A percentile compares a stretch with the other conserved stretches of the same genome.
These are phyloP conservation scores for Corymbia citriodora DNA, from an alignment of 441 rosid genomes.

Conservation along the genomic window DNA sequence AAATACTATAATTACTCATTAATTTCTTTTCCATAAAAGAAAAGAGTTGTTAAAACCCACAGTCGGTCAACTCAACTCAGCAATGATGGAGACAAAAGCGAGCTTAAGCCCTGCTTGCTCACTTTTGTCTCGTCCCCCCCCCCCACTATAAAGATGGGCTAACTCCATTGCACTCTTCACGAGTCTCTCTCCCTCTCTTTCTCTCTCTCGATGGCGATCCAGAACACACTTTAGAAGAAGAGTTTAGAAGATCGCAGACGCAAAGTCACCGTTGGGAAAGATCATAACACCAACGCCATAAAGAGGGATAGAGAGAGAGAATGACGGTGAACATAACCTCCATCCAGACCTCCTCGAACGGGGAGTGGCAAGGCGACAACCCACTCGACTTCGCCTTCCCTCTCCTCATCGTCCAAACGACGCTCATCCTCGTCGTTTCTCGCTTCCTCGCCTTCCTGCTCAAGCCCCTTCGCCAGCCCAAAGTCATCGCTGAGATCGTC, in stretches of 20 bases:
- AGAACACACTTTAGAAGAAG: neutral
- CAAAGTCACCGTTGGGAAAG: neutral
- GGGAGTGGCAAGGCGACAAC: constrained; percentile 69
- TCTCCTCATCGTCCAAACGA: constrained; percentile 49
- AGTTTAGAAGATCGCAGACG: neutral
- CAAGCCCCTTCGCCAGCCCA: constrained; percentile 73
- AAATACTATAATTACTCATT: neutral
- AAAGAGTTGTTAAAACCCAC: neutral
- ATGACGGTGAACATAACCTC: constrained; percentile 44
- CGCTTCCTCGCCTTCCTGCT: constrained; percentile 55
- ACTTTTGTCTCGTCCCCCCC: neutral
- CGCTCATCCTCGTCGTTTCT: constrained; percentile 41
- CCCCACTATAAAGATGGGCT: neutral
- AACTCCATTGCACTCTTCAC: neutral
- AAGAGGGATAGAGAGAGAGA: neutral
- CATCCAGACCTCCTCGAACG: constrained; percentile 54
- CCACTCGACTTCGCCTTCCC: constrained; percentile 62
- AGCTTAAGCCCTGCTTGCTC: neutral
- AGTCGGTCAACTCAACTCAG: neutral
- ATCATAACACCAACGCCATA: neutral
- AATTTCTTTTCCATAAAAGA: neutral
- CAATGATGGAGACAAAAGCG: neutral
- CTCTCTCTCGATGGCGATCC: neutral
- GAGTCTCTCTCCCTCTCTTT: neutral
- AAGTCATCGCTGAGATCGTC: constrained; percentile 66